phyloP scores from a whole-genome alignment of 176 grass and related monocot genomes.

The Triticum turgidum region DNA sequence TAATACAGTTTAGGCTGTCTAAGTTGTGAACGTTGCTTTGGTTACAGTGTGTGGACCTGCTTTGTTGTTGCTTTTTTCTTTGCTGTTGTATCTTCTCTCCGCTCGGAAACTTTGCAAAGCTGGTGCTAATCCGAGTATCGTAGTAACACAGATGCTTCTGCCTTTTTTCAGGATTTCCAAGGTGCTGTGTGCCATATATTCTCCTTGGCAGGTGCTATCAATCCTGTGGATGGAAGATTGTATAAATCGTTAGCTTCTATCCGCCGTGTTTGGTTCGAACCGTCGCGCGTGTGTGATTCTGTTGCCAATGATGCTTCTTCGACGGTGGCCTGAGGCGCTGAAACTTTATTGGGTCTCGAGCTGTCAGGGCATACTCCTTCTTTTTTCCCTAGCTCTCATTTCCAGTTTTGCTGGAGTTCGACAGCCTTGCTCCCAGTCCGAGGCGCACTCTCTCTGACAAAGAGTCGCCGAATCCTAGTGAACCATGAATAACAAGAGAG shows the following conservation, averaged over 20 bases:
- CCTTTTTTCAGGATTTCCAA: not conserved
- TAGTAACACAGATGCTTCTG: not conserved
- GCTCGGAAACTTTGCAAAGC: no score
- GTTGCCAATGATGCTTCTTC: slow-evolving; percentile 35
- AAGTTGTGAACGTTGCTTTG: not conserved
- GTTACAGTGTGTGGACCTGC: not conserved
- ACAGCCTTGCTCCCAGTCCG: not conserved
- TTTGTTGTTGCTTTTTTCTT: not conserved
- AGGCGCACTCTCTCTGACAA: not conserved
- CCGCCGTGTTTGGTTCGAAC: slow-evolving; percentile 2
- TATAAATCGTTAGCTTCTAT: slow-evolving; percentile 35
- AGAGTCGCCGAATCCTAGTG: not conserved
- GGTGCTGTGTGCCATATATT: not conserved
- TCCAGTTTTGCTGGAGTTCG: not conserved
- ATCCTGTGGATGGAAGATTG: not conserved
- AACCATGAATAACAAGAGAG: not conserved
- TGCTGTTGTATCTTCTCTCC: not conserved
- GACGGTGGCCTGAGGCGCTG: slow-evolving; percentile 29
- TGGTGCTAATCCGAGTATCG: not conserved
- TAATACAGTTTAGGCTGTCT: not conserved
- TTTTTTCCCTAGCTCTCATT: not conserved
- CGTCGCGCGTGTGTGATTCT: not conserved
- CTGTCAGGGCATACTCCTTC: not conserved
- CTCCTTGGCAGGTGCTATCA: not conserved
- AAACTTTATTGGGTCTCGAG: slow-evolving; percentile 1